Evolutionary conservation across 305 asterid genomes (phyloP).

Genomic region (Solanum hybrid): DNA sequence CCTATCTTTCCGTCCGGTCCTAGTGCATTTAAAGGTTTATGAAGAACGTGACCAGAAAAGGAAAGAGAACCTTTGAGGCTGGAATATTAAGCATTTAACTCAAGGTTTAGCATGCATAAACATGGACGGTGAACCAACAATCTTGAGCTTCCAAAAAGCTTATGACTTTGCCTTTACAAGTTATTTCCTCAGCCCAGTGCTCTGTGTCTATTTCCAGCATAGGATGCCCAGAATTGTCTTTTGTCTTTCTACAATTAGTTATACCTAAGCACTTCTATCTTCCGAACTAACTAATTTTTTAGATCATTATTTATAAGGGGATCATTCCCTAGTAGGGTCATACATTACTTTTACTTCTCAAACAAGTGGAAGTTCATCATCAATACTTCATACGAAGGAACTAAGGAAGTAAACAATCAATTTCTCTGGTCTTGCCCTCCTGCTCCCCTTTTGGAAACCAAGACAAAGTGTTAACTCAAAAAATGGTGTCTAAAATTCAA

Average conservation of each 20-base stretch:
- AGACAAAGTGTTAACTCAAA: not conserved
- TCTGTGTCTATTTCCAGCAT: not conserved
- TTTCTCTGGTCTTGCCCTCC: not conserved
- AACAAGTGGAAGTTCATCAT: not conserved
- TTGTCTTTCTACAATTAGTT: not conserved
- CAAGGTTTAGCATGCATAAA: not conserved
- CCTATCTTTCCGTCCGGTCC: not conserved
- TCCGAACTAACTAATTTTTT: not conserved
- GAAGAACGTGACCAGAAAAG: not conserved
- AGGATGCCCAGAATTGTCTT: not conserved
- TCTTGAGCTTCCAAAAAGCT: not conserved
- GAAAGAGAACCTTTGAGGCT: not conserved
- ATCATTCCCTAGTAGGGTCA: not conserved
- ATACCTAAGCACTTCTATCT: not conserved
- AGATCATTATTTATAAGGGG: not conserved
- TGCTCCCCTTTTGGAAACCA: not conserved
- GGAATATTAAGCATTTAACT: not conserved
- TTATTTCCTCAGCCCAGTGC: not conserved
- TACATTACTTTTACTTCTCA: not conserved
- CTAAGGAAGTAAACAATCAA: not conserved
- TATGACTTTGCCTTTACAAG: not conserved
- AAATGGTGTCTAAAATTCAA: not conserved
- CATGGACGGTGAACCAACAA: not conserved
- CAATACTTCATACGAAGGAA: not conserved
- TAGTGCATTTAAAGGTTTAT: not conserved